Evolutionary conservation across 441 rosid species (phyloP).

Genomic region (Rhodomyrtus psidioides): DNA sequence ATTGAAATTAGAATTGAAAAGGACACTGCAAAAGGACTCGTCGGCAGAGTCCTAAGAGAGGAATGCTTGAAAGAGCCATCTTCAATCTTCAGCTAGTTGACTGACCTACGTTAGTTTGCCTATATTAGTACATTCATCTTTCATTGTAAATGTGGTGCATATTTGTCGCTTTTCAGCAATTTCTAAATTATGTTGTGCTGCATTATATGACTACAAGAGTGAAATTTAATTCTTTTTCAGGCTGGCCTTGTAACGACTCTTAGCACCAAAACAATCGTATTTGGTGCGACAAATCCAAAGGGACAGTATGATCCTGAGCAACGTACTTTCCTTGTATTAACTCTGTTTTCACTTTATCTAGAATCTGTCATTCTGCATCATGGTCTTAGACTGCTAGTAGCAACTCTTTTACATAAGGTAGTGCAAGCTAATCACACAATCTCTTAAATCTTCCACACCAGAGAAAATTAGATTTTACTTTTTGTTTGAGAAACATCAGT

Average conservation of each 20-base stretch:
- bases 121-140: background rate
- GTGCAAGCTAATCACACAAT: background rate
- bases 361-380: background rate
- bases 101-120: background rate
- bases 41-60: background rate
- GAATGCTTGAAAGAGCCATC: background rate
- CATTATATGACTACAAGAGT: background rate
- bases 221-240: conserved; percentile 25
- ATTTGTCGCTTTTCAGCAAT: background rate
- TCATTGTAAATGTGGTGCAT: background rate
- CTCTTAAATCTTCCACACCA: background rate
- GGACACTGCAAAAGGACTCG: background rate
- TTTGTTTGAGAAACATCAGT: background rate
- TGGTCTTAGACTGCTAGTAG: background rate
- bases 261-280: conserved; percentile 80
- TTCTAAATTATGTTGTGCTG: background rate
- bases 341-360: background rate
- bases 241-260: conserved; percentile 97
- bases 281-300: conserved; percentile 98
- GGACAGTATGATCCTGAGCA: conserved; percentile 97
- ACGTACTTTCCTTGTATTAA: conserved; percentile 34
- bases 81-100: background rate
- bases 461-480: background rate
- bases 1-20: background rate
- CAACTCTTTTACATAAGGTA: background rate